phyloP scores from a whole-genome alignment of 495 filamentous ascomycete genomes.

The Neurospora sp. region DNA sequence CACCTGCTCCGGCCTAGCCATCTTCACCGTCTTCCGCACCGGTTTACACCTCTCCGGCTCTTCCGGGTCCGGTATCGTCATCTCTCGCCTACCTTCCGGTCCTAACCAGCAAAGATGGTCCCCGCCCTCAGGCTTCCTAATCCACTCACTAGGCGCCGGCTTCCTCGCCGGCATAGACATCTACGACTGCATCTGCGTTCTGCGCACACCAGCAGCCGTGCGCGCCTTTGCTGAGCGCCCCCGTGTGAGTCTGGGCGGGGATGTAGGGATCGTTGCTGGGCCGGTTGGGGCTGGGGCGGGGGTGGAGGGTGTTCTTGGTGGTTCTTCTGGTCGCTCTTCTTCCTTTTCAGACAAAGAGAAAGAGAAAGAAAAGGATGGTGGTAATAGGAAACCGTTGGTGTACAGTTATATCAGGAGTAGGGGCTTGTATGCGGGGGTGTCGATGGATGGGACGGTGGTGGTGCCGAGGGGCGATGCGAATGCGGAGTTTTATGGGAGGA shows the following conservation, averaged over 20 bases:
- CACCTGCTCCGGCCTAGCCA: constrained; percentile 64
- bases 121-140: constrained; percentile 65
- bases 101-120: constrained; percentile 42
- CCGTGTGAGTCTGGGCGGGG: constrained; percentile 63
- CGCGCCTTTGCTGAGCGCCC: constrained; percentile 56
- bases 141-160: constrained; percentile 66
- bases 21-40: constrained; percentile 78
- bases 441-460: constrained; percentile 66
- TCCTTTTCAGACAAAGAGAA: not conserved
- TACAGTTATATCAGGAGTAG: constrained; percentile 73
- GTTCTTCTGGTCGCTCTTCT: not conserved
- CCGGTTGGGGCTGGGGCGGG: constrained; percentile 62
- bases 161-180: constrained; percentile 75
- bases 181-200: constrained; percentile 75
- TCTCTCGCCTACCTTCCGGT: constrained; percentile 46
- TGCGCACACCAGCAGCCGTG: constrained; percentile 63
- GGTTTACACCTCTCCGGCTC: constrained; percentile 75
- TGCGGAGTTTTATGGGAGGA: constrained; percentile 59
- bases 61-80: constrained; percentile 61
- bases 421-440: constrained; percentile 65
- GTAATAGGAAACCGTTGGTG: constrained; percentile 36
- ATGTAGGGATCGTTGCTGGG: constrained; percentile 62
- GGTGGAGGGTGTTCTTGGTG: constrained; percentile 13
- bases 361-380: constrained; percentile 6
- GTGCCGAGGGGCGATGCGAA: constrained; percentile 71